Percentiles rank a stretch among this genome's conserved stretches.
Conservation (phyloP, 2,329 filamentous ascomycete species). For the Colletotrichum sp. region DNA sequence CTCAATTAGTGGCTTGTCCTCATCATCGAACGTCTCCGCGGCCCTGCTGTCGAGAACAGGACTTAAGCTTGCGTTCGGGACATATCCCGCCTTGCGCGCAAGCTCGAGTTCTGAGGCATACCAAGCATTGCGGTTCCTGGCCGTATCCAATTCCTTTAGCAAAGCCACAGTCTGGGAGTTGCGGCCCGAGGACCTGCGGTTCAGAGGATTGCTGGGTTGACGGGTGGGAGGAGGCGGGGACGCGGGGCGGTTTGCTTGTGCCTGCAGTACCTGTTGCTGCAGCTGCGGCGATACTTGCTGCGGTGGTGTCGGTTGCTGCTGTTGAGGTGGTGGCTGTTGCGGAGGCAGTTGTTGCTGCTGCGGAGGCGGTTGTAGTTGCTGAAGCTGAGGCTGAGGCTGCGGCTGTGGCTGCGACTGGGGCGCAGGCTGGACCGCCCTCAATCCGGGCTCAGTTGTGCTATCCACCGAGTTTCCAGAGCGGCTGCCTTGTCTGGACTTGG, state of each 20-base stretch:
- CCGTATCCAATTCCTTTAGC: constrained; percentile 84
- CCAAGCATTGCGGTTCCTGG: constrained; percentile 91
- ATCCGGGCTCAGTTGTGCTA: constrained; percentile 63
- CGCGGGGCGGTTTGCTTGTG: constrained; percentile 45
- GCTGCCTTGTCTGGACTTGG: constrained; percentile 42
- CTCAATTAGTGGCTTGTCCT: constrained; percentile 90
- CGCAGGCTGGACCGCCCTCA: constrained; percentile 40
- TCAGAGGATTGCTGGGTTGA: constrained; percentile 62
- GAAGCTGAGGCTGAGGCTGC: not conserved
- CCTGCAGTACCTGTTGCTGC: constrained; percentile 34
- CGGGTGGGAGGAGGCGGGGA: constrained; percentile 65
- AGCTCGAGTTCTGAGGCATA: constrained; percentile 94
- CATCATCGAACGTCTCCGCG: constrained; percentile 84
- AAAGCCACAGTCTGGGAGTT: constrained; percentile 75
- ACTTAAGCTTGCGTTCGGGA: constrained; percentile 71
- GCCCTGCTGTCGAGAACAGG: constrained; percentile 78
- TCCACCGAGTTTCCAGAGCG: constrained; percentile 72
- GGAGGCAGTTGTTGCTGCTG: not conserved
- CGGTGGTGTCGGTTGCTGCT: constrained; percentile 54
- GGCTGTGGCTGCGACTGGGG: not conserved
- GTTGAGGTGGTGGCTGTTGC: not conserved
- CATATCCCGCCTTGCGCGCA: constrained; percentile 88
- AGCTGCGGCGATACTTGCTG: not conserved
- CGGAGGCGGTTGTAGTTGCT: not conserved
- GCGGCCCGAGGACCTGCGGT: constrained; percentile 63